Evolutionary conservation across 306 rosid species (phyloP).

Genomic region (Cicer pinnatifidum): DNA sequence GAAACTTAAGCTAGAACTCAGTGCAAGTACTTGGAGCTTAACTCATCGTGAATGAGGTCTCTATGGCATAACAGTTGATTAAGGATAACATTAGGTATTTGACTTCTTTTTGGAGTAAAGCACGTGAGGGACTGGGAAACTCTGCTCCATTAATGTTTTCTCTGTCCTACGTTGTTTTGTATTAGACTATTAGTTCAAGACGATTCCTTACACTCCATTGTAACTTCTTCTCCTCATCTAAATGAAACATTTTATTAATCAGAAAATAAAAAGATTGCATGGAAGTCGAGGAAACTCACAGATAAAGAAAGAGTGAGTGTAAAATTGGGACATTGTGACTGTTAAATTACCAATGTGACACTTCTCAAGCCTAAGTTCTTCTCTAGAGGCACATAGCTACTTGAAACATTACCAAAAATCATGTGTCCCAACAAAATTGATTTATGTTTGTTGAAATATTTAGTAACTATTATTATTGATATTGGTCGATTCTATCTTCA

Average conservation of each 20-base stretch:
- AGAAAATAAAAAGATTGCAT: slow-evolving; percentile 11
- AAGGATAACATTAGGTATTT: slow-evolving; percentile 7
- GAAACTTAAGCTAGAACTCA: slow-evolving; percentile 15
- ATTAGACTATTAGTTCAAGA: not conserved
- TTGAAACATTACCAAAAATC: not conserved
- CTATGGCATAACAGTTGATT: not conserved
- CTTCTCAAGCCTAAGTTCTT: slow-evolving; percentile 27
- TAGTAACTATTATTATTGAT: too few species aligned
- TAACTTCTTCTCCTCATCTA: slow-evolving; percentile 7
- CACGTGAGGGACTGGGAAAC: not conserved
- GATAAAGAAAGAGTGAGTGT: not conserved
- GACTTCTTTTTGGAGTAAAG: not conserved
- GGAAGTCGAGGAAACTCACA: not conserved
- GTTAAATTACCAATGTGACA: not conserved
- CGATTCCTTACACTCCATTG: not conserved
- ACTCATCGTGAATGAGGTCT: slow-evolving; percentile 24
- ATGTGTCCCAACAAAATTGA: not conserved
- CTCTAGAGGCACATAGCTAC: slow-evolving; percentile 13
- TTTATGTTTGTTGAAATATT: not conserved
- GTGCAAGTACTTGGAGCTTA: slow-evolving; percentile 20
- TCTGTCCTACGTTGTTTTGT: not conserved
- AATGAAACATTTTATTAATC: slow-evolving; percentile 10
- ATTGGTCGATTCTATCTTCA: too few species aligned
- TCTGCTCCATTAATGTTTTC: slow-evolving; percentile 23
- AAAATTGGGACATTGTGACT: not conserved